Conservation (phyloP, 1,139 yeast species). For the Meyerozyma guilliermondii region DNA sequence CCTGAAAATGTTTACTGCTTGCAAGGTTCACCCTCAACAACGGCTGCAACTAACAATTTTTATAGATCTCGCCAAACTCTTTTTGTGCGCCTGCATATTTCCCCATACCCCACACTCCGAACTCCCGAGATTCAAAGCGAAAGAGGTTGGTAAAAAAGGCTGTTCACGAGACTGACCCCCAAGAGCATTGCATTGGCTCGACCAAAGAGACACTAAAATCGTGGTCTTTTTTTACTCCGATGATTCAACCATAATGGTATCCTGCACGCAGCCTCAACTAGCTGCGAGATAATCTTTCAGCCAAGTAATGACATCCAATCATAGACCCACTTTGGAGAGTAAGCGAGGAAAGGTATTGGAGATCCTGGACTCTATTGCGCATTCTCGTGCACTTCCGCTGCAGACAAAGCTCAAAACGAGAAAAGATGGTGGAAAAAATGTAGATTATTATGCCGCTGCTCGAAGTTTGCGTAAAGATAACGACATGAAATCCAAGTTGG, state of each 20-base stretch:
- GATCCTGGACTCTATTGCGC: conserved; percentile 46
- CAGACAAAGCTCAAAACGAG: conserved; percentile 66
- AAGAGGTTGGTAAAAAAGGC: no score
- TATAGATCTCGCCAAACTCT: background rate
- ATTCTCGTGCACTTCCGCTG: conserved; percentile 66
- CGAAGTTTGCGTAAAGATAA: background rate
- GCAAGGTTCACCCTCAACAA: background rate
- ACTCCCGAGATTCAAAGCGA: background rate
- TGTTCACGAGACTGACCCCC: no score
- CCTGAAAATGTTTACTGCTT: no score
- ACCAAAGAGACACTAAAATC: no score
- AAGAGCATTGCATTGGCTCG: no score
- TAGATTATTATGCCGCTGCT: background rate
- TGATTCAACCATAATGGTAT: background rate
- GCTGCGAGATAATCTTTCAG: background rate
- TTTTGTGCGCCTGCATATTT: background rate
- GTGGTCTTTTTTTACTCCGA: no score
- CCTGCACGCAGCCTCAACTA: background rate
- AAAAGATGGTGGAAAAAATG: conserved; percentile 16
- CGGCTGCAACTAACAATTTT: background rate
- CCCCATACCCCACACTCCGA: background rate
- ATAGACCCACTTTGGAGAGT: conserved; percentile 84
- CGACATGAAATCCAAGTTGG: background rate
- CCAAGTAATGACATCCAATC: conserved; percentile 72
- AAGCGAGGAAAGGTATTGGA: conserved; percentile 61